phyloP scores from a whole-genome alignment of 2,329 filamentous ascomycete species.

The Colletotrichum paranaense region DNA sequence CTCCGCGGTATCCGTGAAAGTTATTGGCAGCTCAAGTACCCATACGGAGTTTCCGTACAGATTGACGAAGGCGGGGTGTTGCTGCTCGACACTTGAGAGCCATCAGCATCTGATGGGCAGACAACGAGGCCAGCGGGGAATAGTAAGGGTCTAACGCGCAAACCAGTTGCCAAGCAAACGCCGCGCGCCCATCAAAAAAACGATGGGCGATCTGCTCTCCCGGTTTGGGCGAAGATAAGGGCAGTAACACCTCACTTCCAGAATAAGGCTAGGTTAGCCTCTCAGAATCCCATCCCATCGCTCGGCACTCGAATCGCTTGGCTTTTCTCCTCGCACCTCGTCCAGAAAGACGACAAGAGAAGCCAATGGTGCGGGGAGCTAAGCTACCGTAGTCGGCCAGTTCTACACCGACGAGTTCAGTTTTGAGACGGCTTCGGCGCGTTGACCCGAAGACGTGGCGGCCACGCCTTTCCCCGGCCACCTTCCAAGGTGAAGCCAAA shows the following conservation, averaged over 20 bases:
- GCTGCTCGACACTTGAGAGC: background rate
- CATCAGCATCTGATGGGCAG: background rate
- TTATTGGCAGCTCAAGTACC: background rate
- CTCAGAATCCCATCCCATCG: background rate
- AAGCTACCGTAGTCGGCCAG: background rate
- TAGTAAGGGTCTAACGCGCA: conserved; percentile 1
- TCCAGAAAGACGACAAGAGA: background rate
- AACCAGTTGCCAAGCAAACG: conserved; percentile 23
- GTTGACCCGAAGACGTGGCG: background rate
- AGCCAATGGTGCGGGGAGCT: conserved; percentile 6
- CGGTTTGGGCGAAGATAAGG: conserved; percentile 18
- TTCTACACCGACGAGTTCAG: conserved; percentile 3
- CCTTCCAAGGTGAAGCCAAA: background rate
- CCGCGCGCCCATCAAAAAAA: background rate
- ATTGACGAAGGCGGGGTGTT: background rate
- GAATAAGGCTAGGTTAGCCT: conserved; percentile 6
- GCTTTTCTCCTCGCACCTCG: background rate
- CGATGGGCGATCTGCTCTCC: conserved; percentile 6
- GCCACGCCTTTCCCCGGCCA: background rate
- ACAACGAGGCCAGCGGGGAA: conserved; percentile 9
- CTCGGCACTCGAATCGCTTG: conserved; percentile 21
- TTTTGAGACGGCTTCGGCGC: background rate
- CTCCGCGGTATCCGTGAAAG: conserved; percentile 11
- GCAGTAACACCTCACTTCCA: conserved; percentile 7
- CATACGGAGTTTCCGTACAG: background rate